Conservation (phyloP, 2,329 filamentous ascomycete species). For the Monosporascus sp. region DNA sequence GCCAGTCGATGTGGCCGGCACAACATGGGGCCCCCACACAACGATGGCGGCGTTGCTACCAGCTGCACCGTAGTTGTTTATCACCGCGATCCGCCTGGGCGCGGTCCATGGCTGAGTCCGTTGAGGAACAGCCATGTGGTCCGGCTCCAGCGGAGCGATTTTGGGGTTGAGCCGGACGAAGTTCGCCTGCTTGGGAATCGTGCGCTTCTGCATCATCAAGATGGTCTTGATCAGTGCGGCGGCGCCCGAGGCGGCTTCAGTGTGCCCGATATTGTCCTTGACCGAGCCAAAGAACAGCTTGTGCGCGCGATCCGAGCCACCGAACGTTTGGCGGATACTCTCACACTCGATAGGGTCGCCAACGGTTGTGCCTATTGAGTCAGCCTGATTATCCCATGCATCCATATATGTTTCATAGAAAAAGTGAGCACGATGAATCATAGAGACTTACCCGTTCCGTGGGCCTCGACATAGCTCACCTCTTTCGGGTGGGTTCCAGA, state of each 20-base stretch:
- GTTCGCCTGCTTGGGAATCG: conserved; percentile 25
- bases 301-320: conserved; percentile 11
- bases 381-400: too few species aligned
- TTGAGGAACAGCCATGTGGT: conserved; percentile 8
- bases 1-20: neutral
- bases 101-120: conserved; percentile 4
- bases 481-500: too few species aligned
- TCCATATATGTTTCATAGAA: too few species aligned
- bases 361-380: too few species aligned
- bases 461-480: too few species aligned
- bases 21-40: neutral
- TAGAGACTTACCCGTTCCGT: too few species aligned
- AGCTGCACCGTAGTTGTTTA: conserved; percentile 11
- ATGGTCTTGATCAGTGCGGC: conserved; percentile 23
- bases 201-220: conserved; percentile 16
- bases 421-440: too few species aligned
- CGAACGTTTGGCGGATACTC: conserved; percentile 8
- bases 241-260: conserved; percentile 21
- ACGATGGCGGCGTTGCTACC: conserved; percentile 12
- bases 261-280: conserved; percentile 25
- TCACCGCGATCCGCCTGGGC: conserved; percentile 7
- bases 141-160: conserved; percentile 4
- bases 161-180: conserved; percentile 20
- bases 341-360: too few species aligned
- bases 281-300: neutral